Conservation (phyloP, 106 monocot species). For the Apostasia shenzhenica region DNA sequence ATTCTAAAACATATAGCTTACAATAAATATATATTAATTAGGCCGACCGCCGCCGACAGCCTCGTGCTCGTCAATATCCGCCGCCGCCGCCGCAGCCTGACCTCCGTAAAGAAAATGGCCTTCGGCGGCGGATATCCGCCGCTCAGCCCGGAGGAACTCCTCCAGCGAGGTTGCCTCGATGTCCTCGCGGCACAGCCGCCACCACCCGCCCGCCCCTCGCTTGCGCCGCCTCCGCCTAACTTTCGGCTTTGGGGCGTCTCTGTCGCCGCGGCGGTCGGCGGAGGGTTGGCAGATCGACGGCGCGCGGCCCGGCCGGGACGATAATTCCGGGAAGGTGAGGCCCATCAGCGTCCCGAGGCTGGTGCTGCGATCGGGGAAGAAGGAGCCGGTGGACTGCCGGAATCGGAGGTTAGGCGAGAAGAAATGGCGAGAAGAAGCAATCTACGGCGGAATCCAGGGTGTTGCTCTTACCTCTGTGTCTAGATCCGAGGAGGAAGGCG, state of each 20-base stretch:
- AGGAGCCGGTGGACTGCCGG: constrained; percentile 81
- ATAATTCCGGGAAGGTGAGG: constrained; percentile 25
- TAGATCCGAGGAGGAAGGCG: constrained; percentile 87
- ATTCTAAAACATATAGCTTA: too few relatives aligned
- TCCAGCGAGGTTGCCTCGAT: constrained; percentile 51
- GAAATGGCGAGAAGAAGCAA: neutral
- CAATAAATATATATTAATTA: too few relatives aligned
- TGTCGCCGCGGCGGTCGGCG: constrained; percentile 4
- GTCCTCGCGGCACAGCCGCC: constrained; percentile 75
- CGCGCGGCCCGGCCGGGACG: neutral
- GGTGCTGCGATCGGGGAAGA: constrained; percentile 95
- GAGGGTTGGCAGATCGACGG: neutral
- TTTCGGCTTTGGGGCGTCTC: neutral
- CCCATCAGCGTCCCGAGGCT: constrained; percentile 93
- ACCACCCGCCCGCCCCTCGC: constrained; percentile 38
- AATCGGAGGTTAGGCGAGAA: neutral
- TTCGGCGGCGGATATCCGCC: constrained; percentile 16
- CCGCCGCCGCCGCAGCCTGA: constrained; percentile 3
- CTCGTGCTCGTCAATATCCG: constrained; percentile 30
- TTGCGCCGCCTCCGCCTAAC: constrained; percentile 1
- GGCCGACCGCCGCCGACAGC: constrained; percentile 43
- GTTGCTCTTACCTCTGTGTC: constrained; percentile 70
- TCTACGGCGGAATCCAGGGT: neutral
- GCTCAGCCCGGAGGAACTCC: constrained; percentile 70
- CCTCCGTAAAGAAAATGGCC: constrained; percentile 9